phyloP scores from a whole-genome alignment of 129 eudicot genomes.

The Arctium minus region DNA sequence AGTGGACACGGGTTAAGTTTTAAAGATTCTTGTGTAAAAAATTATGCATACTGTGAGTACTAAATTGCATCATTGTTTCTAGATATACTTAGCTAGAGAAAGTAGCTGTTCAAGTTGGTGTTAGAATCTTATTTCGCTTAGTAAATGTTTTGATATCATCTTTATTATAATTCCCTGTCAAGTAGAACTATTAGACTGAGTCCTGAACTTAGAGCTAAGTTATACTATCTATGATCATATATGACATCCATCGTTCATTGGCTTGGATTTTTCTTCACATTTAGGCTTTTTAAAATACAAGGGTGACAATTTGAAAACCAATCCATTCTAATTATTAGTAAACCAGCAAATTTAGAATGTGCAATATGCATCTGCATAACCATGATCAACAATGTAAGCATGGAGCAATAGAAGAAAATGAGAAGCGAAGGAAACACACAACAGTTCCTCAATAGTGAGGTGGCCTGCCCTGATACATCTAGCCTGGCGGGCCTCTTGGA shows the following conservation, averaged over 20 bases:
- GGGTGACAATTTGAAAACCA: background rate
- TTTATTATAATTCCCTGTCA: no score
- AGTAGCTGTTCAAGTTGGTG: background rate
- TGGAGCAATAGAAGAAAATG: background rate
- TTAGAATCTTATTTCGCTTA: no score
- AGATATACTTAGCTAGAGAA: background rate
- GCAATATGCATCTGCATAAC: background rate
- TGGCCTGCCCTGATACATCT: constrained; percentile 69
- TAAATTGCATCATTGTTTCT: background rate
- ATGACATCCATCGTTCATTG: background rate
- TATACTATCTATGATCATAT: background rate
- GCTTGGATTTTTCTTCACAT: background rate
- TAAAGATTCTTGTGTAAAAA: background rate
- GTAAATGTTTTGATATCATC: background rate
- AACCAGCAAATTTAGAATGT: background rate
- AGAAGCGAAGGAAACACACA: background rate
- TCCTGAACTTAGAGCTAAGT: background rate
- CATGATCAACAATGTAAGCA: background rate
- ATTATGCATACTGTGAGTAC: background rate
- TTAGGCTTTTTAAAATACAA: background rate
- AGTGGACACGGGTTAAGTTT: no score
- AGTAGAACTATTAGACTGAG: background rate
- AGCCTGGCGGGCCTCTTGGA: constrained; percentile 58
- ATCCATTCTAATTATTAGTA: background rate
- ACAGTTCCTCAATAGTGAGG: constrained; percentile 67